Evolutionary conservation across 2,329 filamentous ascomycete genomes (phyloP).

Genomic region (Colletotrichum plurivorum): DNA sequence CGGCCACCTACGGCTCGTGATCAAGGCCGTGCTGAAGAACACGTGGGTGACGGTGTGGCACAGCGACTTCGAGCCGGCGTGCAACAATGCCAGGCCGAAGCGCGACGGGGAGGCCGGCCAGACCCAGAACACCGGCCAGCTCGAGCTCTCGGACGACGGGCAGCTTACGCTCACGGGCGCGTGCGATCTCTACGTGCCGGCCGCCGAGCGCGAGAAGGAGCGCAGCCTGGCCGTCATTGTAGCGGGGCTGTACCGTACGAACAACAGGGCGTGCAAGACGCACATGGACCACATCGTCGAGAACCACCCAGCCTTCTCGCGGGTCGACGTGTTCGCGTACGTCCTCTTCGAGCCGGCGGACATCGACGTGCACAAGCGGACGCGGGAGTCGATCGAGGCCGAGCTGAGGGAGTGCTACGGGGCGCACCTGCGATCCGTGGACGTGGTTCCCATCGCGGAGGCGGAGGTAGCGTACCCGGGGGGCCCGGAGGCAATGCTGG

Average conservation of each 20-base stretch:
- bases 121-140: not conserved
- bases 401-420: slow-evolving; percentile 39
- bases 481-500: slow-evolving; percentile 16
- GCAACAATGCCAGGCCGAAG: slow-evolving; percentile 8
- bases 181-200: slow-evolving; percentile 37
- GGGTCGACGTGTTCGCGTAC: slow-evolving; percentile 40
- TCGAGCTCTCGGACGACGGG: slow-evolving; percentile 39
- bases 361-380: slow-evolving; percentile 6
- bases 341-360: slow-evolving; percentile 35
- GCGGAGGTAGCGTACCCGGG: slow-evolving; percentile 36
- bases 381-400: slow-evolving; percentile 22
- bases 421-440: slow-evolving; percentile 23
- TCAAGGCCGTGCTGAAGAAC: slow-evolving; percentile 31
- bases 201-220: slow-evolving; percentile 24
- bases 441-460: not conserved
- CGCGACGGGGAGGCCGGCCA: not conserved
- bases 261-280: slow-evolving; percentile 23
- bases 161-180: slow-evolving; percentile 28
- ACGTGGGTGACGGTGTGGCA: slow-evolving; percentile 38
- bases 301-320: slow-evolving; percentile 22
- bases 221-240: slow-evolving; percentile 40
- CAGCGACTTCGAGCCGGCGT: slow-evolving; percentile 35
- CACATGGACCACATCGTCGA: slow-evolving; percentile 32
- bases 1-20: slow-evolving; percentile 18
- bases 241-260: slow-evolving; percentile 37